These are phyloP conservation scores for Sporopachydermia lactativora DNA, from an alignment of 805 yeast species.

Conservation along the genomic window DNA sequence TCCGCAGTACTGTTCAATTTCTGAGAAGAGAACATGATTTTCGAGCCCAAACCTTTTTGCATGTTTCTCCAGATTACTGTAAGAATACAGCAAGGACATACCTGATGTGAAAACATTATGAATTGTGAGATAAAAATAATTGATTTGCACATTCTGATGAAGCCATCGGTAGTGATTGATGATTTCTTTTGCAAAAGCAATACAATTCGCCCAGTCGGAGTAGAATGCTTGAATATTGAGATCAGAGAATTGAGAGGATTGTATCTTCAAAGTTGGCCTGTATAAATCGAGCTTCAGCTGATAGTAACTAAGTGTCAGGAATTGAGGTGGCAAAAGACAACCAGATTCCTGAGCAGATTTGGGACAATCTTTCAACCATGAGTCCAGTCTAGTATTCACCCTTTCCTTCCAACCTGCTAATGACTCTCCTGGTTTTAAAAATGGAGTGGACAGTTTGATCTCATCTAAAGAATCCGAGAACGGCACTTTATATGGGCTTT, in stretches of 20 bases:
- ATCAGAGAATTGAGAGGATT: not conserved
- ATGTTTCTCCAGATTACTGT: not conserved
- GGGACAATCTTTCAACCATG: not conserved
- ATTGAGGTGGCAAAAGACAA: not conserved
- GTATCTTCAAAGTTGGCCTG: not conserved
- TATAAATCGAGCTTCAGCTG: not conserved
- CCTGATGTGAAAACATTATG: not conserved
- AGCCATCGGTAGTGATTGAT: not conserved
- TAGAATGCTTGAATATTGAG: not conserved
- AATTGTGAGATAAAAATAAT: not conserved
- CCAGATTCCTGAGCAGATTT: not conserved
- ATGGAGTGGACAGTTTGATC: not conserved
- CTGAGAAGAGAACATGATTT: not conserved
- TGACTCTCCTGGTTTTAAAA: not conserved
- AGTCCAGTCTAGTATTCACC: not conserved
- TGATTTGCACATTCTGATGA: not conserved
- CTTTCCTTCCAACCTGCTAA: not conserved
- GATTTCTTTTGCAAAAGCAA: not conserved
- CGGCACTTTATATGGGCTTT: too few relatives aligned
- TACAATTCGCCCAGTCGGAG: slow-evolving; percentile 1
- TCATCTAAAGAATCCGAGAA: not conserved
- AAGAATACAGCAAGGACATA: not conserved
- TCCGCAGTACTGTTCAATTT: not conserved
- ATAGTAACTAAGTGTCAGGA: slow-evolving; percentile 1
- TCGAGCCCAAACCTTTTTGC: not conserved